A percentile compares a stretch with the other conserved stretches of the same genome.
phyloP scores from a whole-genome alignment of 768 basidiomycete species.

The Clathrus columnatus region DNA sequence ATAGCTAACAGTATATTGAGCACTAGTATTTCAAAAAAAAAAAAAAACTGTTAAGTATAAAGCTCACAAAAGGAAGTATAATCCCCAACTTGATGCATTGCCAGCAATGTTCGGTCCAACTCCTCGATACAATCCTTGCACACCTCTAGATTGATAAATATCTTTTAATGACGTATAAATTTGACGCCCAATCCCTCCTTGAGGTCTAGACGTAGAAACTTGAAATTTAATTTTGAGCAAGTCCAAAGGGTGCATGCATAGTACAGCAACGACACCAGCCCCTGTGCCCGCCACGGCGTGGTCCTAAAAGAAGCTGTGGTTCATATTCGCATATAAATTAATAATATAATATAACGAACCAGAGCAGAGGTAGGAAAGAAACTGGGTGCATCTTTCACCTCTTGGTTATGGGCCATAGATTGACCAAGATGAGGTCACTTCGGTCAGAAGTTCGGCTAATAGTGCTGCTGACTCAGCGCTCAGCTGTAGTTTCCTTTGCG shows the following conservation, averaged over 20 bases:
- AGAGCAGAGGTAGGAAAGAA: conserved; percentile 8
- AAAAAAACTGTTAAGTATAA: background rate
- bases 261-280: conserved; percentile 84
- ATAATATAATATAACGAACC: background rate
- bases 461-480: background rate
- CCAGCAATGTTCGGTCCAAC: conserved; percentile 86
- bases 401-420: background rate
- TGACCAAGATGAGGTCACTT: background rate
- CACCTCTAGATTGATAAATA: conserved; percentile 69
- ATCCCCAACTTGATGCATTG: conserved; percentile 93
- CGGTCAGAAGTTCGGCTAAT: background rate
- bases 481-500: background rate
- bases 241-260: conserved; percentile 97
- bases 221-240: conserved; percentile 92
- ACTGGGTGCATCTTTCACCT: background rate
- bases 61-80: conserved; percentile 95
- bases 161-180: conserved; percentile 70
- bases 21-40: background rate
- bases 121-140: conserved; percentile 84
- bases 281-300: conserved; percentile 92
- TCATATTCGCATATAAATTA: background rate
- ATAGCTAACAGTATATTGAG: conserved; percentile 51
- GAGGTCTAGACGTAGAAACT: conserved; percentile 60
- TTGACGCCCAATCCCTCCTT: conserved; percentile 55
- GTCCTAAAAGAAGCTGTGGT: conserved; percentile 44